Base-by-base conservation (phyloP, 768 basidiomycete species). In the Chalciporus piperatus region DNA sequence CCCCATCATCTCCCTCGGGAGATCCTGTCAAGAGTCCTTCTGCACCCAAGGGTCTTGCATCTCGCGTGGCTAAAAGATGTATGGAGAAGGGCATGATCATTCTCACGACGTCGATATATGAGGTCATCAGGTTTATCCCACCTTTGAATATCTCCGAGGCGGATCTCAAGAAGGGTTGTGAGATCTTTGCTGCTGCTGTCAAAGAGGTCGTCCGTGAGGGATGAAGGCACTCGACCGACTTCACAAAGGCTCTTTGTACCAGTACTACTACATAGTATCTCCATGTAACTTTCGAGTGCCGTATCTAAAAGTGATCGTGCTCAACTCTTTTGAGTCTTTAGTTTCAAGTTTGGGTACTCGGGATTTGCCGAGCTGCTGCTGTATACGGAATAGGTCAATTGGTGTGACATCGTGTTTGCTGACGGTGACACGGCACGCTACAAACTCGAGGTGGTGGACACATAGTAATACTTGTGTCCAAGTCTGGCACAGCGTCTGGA, bases 41-140 rank as follows among this genome's bases (percentile, higher is more conserved):
- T 13, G 74, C 73, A 3, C 76, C 79, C 39, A 70, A 70, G 61
- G 79, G 75, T 64, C 72, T 94, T 51, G 86, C 92, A 4, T 74
- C 75, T 45, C 77, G 85, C 25, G 81, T 97, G 9, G 79, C 88
- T 54, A 82, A 82, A 64, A 83, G 80, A 61, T 97, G 94, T 68
- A 75, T 92, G 55, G 89, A 93, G 65, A 86, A 89, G 65, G 92
- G 90, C 19, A 70, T 98, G 74, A 67, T 97, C 44, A 81, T 96
- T 37, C 74, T 98, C 51, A 96, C 95, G 12, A 97, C 95, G 22
- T 91, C 88, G 45, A 77, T 90, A 22, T 95, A 89, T 67, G 88
- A 95, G 67, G 87, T 87, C 13, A 74, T 97, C 51, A 77, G 94
- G 63, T 97, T 98, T 76, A 98, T 98, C 61, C 96, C 96, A 4